Base-by-base conservation (phyloP, 2,329 filamentous ascomycete species). In the Pochonia chlamydosporia region DNA sequence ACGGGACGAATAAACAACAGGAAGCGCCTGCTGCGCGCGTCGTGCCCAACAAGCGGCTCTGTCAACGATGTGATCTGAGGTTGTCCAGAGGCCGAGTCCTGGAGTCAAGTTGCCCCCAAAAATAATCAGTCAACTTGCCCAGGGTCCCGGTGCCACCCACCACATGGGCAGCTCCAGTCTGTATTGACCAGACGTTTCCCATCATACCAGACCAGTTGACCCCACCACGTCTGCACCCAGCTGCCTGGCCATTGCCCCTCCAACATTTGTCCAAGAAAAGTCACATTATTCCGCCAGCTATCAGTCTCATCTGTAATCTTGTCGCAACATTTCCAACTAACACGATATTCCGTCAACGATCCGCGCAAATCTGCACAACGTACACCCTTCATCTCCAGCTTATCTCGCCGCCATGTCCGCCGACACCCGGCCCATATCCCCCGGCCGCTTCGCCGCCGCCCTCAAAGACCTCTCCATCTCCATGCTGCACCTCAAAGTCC, bases 401-500 rank as follows among this genome's bases (percentile, higher is more conserved):
- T 14, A 5, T 18, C 35, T 37, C 39, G 3, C 40, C 49, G 59
- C 40, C 52, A 85, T 87, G 82, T 84, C 83, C n/a, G 72, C 79
- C 48, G 76, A 80, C 57, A 64, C 81, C 6, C 59, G 63, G 10
- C 84, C 84, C 49, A 88, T 88, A 60, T 67, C 75, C 40, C 70
- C 81, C 23, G 63, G 71, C 16, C 78, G 77, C 61, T 89, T 88
- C 70, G 79, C 82, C 59, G 70, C 73, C 51, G 87, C 87, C 21
- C 74, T 91, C 54, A 71, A 75, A 54, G 78, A 83, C 50, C 81
- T 91, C 47, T 79, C 85, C 35, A 63, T 84, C 54, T 74, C 78
- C 52, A 76, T 76, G 48, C 81, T 91, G 6, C 82, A 86, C 66
- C 74, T 85, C 65, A 90, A 90, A 67, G 79, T 85, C 49, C 78